phyloP scores from a whole-genome alignment of 192 early-diverging fungal species.

The Cetraspora pellucida region DNA sequence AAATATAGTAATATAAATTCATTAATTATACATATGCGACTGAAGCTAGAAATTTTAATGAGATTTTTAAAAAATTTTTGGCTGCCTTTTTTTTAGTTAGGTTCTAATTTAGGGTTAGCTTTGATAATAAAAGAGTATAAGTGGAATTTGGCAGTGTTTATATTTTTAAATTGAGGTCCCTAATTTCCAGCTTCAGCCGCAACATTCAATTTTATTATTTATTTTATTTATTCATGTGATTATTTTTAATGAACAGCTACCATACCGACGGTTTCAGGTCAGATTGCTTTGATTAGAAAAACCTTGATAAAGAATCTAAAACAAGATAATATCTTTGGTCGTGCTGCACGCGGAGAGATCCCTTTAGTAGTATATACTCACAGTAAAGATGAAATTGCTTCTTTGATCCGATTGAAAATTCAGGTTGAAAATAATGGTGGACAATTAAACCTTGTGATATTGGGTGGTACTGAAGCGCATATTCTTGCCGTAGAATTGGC shows the following conservation, averaged over 20 bases:
- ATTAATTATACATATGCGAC: no score
- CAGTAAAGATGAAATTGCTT: constrained; percentile 69
- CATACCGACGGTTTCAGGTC: constrained; percentile 57
- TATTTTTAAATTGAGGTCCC: no score
- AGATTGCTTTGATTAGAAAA: constrained; percentile 52
- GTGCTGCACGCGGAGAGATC: constrained; percentile 52
- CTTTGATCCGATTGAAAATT: constrained; percentile 62
- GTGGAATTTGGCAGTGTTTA: no score
- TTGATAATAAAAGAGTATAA: no score
- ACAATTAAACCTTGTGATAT: constrained; percentile 50
- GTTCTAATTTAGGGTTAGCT: no score
- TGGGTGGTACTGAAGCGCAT: constrained; percentile 72
- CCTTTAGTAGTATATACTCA: constrained; percentile 51
- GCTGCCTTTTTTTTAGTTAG: no score
- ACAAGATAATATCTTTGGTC: constrained; percentile 39
- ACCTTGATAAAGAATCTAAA: constrained; percentile 42
- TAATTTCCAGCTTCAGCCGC: no score
- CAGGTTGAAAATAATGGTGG: constrained; percentile 43
- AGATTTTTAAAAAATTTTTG: no score
- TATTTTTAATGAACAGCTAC: constrained; percentile 36
- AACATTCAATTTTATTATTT: no score
- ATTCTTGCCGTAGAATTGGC: constrained; percentile 62
- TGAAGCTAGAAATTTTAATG: no score
- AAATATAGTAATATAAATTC: constrained; percentile 9
- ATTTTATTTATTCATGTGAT: no score